Conservation (phyloP, 768 basidiomycete genomes). For the Pulveroboletus sp. region DNA sequence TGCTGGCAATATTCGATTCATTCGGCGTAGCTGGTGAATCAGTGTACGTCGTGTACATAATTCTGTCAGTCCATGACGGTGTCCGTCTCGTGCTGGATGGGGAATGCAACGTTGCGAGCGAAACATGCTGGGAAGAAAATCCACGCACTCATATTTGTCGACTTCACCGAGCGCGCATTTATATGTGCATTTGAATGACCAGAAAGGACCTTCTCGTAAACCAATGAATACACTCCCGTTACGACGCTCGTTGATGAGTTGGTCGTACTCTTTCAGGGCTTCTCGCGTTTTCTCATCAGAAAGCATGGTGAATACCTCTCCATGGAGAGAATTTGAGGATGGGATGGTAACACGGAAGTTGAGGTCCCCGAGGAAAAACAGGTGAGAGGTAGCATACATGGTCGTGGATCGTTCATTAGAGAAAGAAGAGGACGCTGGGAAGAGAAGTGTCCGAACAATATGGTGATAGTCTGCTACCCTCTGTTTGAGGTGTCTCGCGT, state of each 20-base stretch:
- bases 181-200: constrained; percentile 87
- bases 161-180: constrained; percentile 81
- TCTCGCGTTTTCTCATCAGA: constrained; percentile 51
- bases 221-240: constrained; percentile 67
- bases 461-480: constrained; percentile 78
- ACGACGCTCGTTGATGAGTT: constrained; percentile 58
- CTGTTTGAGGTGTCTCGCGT: constrained; percentile 56
- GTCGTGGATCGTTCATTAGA: constrained; percentile 44
- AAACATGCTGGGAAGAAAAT: background rate
- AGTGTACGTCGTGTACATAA: constrained; percentile 76
- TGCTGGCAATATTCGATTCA: constrained; percentile 53
- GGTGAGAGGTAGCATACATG: constrained; percentile 81
- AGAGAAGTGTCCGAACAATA: constrained; percentile 78
- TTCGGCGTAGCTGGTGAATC: constrained; percentile 54
- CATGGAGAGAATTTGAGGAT: constrained; percentile 44
- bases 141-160: constrained; percentile 70
- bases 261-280: constrained; percentile 66
- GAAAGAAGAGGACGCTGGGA: constrained; percentile 49
- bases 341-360: constrained; percentile 84
- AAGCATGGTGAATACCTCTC: constrained; percentile 41
- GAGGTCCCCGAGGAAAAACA: constrained; percentile 91
- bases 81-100: constrained; percentile 55
- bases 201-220: constrained; percentile 82
- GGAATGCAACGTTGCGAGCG: constrained; percentile 1
- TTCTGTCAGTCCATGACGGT: constrained; percentile 92